These are phyloP conservation scores for Vigna trinervia DNA, from an alignment of 306 rosid genomes.

Conservation along the genomic window DNA sequence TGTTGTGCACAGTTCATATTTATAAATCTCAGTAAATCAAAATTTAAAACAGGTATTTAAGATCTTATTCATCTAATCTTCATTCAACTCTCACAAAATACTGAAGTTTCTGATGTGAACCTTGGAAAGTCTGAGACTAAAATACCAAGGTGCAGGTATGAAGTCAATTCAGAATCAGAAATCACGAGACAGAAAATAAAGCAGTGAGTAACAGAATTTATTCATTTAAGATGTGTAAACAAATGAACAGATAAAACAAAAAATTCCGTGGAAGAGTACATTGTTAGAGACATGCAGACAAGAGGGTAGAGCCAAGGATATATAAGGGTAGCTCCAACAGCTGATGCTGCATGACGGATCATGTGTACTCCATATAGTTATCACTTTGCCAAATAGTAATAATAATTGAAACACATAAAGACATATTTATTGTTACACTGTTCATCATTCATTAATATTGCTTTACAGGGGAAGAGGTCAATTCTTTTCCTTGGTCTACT, in stretches of 20 bases:
- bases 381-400: background rate
- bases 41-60: background rate
- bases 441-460: no score
- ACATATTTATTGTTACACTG: no score
- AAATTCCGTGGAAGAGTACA: background rate
- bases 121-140: background rate
- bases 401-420: background rate
- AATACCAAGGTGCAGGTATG: background rate
- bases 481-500: no score
- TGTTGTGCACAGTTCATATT: background rate
- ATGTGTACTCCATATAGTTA: background rate
- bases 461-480: no score
- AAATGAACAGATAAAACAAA: constrained; percentile 6
- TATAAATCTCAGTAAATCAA: background rate
- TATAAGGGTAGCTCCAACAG: background rate
- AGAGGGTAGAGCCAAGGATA: constrained; percentile 9
- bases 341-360: background rate
- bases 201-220: background rate
- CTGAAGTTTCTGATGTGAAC: background rate
- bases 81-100: no score
- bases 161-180: background rate
- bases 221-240: background rate
- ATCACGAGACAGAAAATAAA: constrained; percentile 12
- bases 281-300: constrained; percentile 27
- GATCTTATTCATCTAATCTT: background rate